Evolutionary conservation across 768 basidiomycete genomes (phyloP).

Genomic region (Pleurotus giganteus): DNA sequence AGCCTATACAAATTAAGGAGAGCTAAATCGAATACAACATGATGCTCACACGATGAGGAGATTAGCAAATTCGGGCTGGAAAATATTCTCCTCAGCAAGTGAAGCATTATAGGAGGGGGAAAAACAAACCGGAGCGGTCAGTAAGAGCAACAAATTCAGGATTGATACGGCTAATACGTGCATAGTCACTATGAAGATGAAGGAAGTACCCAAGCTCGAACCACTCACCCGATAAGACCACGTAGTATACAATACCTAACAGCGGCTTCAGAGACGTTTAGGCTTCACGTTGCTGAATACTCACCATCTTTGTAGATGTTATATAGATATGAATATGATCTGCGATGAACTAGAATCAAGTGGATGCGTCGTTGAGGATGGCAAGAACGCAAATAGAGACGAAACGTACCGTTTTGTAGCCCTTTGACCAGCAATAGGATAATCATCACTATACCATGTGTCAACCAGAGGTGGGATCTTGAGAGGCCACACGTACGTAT

Average conservation of each 20-base stretch:
- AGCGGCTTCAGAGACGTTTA: neutral
- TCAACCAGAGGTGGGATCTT: neutral
- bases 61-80: neutral
- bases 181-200: neutral
- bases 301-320: constrained; percentile 4
- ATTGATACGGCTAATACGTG: neutral
- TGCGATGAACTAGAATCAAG: neutral
- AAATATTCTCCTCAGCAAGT: neutral
- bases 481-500: neutral
- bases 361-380: neutral
- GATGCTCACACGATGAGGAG: neutral
- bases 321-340: neutral
- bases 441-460: neutral
- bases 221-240: neutral
- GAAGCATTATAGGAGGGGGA: neutral
- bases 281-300: neutral
- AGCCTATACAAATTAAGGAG: neutral
- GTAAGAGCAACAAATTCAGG: neutral
- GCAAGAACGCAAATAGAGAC: neutral
- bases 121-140: neutral
- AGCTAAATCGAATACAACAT: neutral
- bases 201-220: neutral
- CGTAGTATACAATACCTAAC: constrained; percentile 3
- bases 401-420: neutral
- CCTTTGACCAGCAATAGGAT: neutral